These are phyloP conservation scores for Aurantiochytrium sp. DNA, from an alignment of 108 stramenopile genomes.

Conservation along the genomic window DNA sequence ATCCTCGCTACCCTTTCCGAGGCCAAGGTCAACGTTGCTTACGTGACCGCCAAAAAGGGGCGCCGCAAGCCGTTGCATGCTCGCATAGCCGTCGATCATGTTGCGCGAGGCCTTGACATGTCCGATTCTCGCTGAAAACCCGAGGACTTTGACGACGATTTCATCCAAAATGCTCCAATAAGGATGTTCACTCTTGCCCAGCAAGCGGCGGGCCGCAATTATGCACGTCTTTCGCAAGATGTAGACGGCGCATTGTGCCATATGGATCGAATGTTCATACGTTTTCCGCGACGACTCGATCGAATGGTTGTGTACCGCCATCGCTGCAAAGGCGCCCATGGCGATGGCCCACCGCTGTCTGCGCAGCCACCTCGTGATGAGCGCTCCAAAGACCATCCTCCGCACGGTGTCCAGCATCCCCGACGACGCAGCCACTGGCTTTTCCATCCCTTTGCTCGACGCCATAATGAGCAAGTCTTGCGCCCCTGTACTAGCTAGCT, in stretches of 20 bases:
- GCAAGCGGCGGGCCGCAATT: not conserved
- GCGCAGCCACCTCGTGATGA: not conserved
- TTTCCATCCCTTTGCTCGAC: too few species aligned
- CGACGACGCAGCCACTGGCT: not conserved
- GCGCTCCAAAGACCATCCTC: not conserved
- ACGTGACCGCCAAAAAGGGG: not conserved
- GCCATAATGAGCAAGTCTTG: too few species aligned
- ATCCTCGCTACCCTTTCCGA: not conserved
- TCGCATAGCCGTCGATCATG: not conserved
- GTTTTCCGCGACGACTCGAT: not conserved
- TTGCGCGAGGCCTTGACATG: not conserved
- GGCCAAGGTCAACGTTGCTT: not conserved
- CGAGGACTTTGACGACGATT: not conserved
- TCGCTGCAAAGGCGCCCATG: not conserved
- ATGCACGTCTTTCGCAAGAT: not conserved
- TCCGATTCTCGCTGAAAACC: not conserved
- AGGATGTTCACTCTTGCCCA: not conserved
- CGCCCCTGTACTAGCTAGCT: not conserved
- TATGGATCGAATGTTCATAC: not conserved
- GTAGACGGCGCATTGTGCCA: not conserved
- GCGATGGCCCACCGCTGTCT: not conserved
- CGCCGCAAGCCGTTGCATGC: not conserved
- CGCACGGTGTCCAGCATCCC: not conserved
- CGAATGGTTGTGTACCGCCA: not conserved
- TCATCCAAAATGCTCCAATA: not conserved